These are phyloP conservation scores for Glycine tomentella DNA, from an alignment of 306 rosid genomes.

Conservation along the genomic window DNA sequence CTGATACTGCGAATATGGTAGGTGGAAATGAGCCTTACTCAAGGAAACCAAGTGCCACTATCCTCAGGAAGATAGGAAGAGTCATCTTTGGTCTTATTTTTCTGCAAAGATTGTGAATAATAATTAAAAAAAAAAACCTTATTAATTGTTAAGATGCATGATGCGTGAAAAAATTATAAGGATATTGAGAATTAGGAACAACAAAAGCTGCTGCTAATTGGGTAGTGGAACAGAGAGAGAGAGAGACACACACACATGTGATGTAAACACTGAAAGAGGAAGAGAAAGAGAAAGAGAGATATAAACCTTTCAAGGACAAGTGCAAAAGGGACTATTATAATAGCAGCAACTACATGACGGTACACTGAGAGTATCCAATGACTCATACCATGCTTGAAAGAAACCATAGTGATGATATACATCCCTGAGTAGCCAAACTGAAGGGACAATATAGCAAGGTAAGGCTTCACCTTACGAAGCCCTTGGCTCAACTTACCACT, in stretches of 20 bases:
- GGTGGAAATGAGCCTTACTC: conserved; percentile 69
- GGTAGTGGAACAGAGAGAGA: background rate
- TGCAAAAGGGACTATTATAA: conserved; percentile 81
- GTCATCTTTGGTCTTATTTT: conserved; percentile 96
- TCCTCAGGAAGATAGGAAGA: conserved; percentile 78
- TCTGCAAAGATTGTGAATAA: conserved; percentile 53
- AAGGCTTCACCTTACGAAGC: conserved; percentile 67
- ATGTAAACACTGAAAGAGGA: background rate
- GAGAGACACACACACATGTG: too few species aligned
- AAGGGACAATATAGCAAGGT: conserved; percentile 83
- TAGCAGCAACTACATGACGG: conserved; percentile 81
- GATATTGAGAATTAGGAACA: background rate
- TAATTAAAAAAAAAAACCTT: background rate
- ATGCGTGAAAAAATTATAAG: background rate
- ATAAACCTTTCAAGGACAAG: conserved; percentile 78
- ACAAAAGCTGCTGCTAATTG: background rate
- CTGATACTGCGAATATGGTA: conserved; percentile 11
- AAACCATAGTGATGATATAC: conserved; percentile 88
- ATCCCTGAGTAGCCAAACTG: conserved; percentile 95
- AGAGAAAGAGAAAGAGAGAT: background rate
- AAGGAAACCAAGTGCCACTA: conserved; percentile 80
- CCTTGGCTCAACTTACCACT: conserved; percentile 35
- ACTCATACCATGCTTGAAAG: conserved; percentile 94
- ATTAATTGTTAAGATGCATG: background rate
- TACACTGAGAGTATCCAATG: conserved; percentile 86